Conservation (phyloP, 1,284 basidiomycete species). For the Schizopora paradoxa region DNA sequence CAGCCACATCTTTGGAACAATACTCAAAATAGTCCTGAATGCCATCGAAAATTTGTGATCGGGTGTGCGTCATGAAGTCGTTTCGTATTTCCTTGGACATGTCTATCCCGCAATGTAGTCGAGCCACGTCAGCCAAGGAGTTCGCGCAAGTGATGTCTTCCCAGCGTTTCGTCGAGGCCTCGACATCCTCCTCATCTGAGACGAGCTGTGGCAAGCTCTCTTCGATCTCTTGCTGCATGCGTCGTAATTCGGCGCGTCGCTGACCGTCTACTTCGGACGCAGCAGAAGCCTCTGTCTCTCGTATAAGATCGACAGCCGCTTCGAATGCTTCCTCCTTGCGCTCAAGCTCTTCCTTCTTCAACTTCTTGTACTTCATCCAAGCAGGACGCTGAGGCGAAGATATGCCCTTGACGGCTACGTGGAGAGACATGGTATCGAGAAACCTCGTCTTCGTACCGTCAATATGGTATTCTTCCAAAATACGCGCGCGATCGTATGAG, state of each 20-base stretch:
- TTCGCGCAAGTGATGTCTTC: slow-evolving; percentile 91
- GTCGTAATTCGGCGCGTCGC: slow-evolving; percentile 29
- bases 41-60: slow-evolving; percentile 60
- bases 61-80: slow-evolving; percentile 68
- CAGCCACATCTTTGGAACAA: slow-evolving; percentile 80
- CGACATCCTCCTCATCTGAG: slow-evolving; percentile 35
- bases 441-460: slow-evolving; percentile 72
- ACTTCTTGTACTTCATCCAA: slow-evolving; percentile 82
- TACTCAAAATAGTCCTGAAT: slow-evolving; percentile 82
- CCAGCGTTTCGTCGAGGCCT: slow-evolving; percentile 63
- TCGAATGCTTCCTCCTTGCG: slow-evolving; percentile 56
- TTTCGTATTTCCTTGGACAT: slow-evolving; percentile 79
- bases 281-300: slow-evolving; percentile 42
- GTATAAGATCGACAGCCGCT: slow-evolving; percentile 45
- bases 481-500: slow-evolving; percentile 85
- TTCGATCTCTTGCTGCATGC: slow-evolving; percentile 30
- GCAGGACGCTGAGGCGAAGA: slow-evolving; percentile 92
- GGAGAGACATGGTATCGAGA: slow-evolving; percentile 93
- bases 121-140: slow-evolving; percentile 89
- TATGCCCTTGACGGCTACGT: slow-evolving; percentile 92
- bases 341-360: slow-evolving; percentile 46
- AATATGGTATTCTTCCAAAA: slow-evolving; percentile 83
- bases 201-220: slow-evolving; percentile 37
- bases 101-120: slow-evolving; percentile 79
- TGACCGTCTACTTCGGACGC: slow-evolving; percentile 31